Evolutionary conservation across 1,139 yeast species (phyloP), one percentile per base, ranked within the genome.

Genomic region (Nakaseomyces uthaithaninus): DNA sequence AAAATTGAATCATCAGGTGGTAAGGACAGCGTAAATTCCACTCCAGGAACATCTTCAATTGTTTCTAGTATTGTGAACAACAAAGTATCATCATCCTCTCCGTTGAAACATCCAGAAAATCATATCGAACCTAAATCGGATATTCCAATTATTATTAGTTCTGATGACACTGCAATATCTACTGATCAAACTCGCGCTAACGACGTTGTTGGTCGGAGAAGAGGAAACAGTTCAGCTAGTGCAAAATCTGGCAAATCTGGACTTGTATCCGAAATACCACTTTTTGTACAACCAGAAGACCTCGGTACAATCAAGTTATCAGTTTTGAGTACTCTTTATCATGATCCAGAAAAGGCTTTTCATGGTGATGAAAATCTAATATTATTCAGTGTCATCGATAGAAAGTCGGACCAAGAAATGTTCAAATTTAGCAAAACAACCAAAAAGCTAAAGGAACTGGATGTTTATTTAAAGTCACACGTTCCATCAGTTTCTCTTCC

Each of bases 351-450:
- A 37, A 65, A 62, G 39, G 64, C 65, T 47, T 45, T 68, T 2
- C 30, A 26, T 17, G 33, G 25, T 12, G 33, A 38, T 12, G 37
- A 38, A 10, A 83, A 75, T 33, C 84, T 78, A 30, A 69, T 80
- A n/a, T 68, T 83, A 1, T 65, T 85, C 37, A 71, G 79, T 2
- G 72, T 80, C 3, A 65, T 69, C 24, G 91, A 83, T 53, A 67
- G 76, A 23, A 74, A 66, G 8, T 63, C 79, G 1, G 68, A 65
- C 23, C 77, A 77, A 50, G 85, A 78, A 53, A 72, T 82, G 70
- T 85, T 93, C 83, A 70, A 77, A 48, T 71, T 82, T 40, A 64
- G 77, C 22, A 85, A 86, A 53, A 66, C 77, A 3, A 69, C 73
- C 42, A 63, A 70, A 1, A 80, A 80, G 50, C 60, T 85, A 20